Evolutionary conservation across 768 basidiomycete genomes (phyloP), one percentile per base, ranked within the genome.

Genomic region (Tremella fuciformis): DNA sequence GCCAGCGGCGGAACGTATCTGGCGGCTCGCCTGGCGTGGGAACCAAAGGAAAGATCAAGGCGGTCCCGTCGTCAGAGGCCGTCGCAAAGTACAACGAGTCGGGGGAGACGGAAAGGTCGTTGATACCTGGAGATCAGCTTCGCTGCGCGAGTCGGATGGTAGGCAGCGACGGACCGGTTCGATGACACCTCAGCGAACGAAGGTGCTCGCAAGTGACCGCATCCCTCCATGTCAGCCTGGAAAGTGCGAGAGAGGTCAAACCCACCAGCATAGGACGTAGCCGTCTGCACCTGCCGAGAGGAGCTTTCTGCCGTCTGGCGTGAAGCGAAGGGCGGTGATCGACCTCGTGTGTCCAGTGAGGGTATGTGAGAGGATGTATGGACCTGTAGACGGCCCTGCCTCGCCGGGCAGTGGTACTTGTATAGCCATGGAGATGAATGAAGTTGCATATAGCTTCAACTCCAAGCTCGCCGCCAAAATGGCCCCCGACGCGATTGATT

Each of bases 281-380:
- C 69, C 71, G 37, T 73, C 70, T 22, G 69, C 75, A n/a, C 64
- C 69, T 78, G 84, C 84, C 34, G 91, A 92, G 1, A 89, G 91
- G 41, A 97, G 82, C 61, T 84, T 79, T 55, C 80, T 80, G 26
- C 93, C 93, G 76, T 93, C 84, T 29, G 88, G 86, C 69, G 88
- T 91, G 77, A 94, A 97, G 74, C 88, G 89, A 56, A 97, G 78
- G 13, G 89, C 85, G 1, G 92, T 88, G 50, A 98, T 83, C 8
- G 88, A 83, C 74, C 84, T 82, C 16, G 83, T 84, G 73, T 97
- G 94, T n/a, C 90, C 93, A 8, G 48, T 29, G 0, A 75, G 53
- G 3, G 69, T 62, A 37, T 67, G 65, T 8, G 59, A 25, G 2
- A 73, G 57, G 19, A 22, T 51, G 48, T 71, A 75, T n/a, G 59